Conservation (phyloP, 768 basidiomycete species). For the Mycena alexandri region DNA sequence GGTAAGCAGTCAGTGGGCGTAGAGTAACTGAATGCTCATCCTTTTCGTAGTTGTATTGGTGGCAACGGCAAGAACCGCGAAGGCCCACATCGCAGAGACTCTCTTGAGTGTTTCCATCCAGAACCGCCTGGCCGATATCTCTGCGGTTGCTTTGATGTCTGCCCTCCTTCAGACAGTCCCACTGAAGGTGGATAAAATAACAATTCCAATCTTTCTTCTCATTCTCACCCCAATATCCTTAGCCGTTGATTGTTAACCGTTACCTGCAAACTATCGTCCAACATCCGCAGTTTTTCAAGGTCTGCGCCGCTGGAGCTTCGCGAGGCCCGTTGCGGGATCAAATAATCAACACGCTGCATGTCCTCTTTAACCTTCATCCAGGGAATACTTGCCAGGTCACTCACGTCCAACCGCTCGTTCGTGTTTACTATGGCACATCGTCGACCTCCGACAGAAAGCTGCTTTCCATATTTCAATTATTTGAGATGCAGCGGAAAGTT, state of each 20-base stretch:
- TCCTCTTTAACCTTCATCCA: slow-evolving; percentile 82
- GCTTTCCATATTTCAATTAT: slow-evolving; percentile 82
- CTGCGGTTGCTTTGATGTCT: slow-evolving; percentile 58
- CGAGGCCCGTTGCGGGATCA: slow-evolving; percentile 54
- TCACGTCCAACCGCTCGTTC: slow-evolving; percentile 83
- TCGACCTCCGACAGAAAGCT: slow-evolving; percentile 73
- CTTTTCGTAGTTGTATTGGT: slow-evolving; percentile 47
- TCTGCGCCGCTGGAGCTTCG: slow-evolving; percentile 48
- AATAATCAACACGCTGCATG: slow-evolving; percentile 68
- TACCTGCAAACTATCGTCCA: slow-evolving; percentile 82
- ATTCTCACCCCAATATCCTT: slow-evolving; percentile 34
- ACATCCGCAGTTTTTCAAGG: slow-evolving; percentile 70
- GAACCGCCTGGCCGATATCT: slow-evolving; percentile 61
- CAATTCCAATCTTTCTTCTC: neutral
- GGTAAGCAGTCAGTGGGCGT: slow-evolving; percentile 2
- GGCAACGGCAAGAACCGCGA: slow-evolving; percentile 50
- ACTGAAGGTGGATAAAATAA: slow-evolving; percentile 69
- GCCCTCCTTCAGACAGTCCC: slow-evolving; percentile 54
- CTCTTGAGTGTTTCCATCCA: slow-evolving; percentile 74
- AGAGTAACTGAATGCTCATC: slow-evolving; percentile 12
- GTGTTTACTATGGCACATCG: slow-evolving; percentile 82
- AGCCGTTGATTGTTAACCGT: slow-evolving; percentile 82
- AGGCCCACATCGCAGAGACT: slow-evolving; percentile 77
- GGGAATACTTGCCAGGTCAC: slow-evolving; percentile 87
- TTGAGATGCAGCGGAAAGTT: slow-evolving; percentile 76